Evolutionary conservation across 495 filamentous ascomycete species (phyloP), one percentile per base, ranked within the genome.

Genomic region (Penicillium alfredii): DNA sequence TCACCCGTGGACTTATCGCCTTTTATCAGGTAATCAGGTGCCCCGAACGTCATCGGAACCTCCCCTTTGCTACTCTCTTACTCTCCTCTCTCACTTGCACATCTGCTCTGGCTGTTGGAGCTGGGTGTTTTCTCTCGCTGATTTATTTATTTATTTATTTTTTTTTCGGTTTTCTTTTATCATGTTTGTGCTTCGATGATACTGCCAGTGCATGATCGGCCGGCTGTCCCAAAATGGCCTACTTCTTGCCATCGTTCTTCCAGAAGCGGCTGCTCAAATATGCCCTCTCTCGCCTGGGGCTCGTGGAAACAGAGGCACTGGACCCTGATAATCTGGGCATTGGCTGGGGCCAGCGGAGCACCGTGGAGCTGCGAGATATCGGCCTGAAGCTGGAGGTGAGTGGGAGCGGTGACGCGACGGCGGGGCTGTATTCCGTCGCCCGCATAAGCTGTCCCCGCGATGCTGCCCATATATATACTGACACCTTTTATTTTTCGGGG

Each of bases 261-360:
- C 83, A 86, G 62, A 89, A 89, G 69, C 77, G 80, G 49, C 66
- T 92, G 38, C 70, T 95, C 30, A 79, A 82, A 43, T 93, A 88
- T 59, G 85, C 78, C 15, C 64, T 96, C 17, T 83, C 82, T 4
- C 78, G 82, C 37, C 61, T 90, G 25, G 86, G 89, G 35, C 59
- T 94, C 16, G 72, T 96, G 16, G 89, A 96, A 49, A 81, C 81
- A 17, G 77, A 89, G 49, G 78, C 81, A 2, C 52, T 94, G 24
- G 84, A 94, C 45, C 68, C 82, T 17, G 85, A 89, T 30, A 82
- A 84, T 40, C 56, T 93, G 40, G 85, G 89, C 40, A 76, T 90
- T 42, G 74, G 77, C 14, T 74, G 81, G 62, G 89, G 89, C 0
- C 78, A 78, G 56, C 77, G 77, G 44, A 88, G 78, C 36, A 80